Base-by-base conservation (phyloP, 306 rosid genomes). In the Dicorynia guianensis region DNA sequence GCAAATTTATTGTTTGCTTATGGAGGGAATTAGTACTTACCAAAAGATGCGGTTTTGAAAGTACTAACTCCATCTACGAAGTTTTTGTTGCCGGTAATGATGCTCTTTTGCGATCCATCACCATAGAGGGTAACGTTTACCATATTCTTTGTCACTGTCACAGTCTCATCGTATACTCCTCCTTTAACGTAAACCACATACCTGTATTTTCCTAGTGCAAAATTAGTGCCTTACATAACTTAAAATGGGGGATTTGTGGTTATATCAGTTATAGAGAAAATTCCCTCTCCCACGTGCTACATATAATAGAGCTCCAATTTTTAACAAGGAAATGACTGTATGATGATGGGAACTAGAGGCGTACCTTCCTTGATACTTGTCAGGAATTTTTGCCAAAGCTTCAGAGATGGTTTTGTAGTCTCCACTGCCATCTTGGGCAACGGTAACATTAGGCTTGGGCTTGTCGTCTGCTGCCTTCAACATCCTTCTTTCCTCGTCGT, bases 91-190 rank as follows among this genome's bases (percentile, higher is more conserved):
- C 99, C 98, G 5, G 94, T 87, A 81, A 95, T 80, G 60, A 92
- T 78, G 62, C 82, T 92, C 80, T 95, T 95, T 18, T 88, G 97
- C 7, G 99, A 90, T 44, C 99, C 98, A 34, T 95, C 99, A 43
- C 99, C 99, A 13, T 86, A 95, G 50, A 95, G 74, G 39, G 99
- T 95, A 39, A 95, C 57, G 38, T 92, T 87, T 39, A 40, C 64
- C 99, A 87, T 89, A 44, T 76, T 78, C 86, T 85, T 82, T 18
- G 93, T 84, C 14, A 95, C 35, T 1, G 34, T 76, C 67, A 95
- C 98, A 0, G 39, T 64, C 84, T 95, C 99, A 1, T 87, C 87
- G 25, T 95, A 95, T 1, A 78, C 11, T 80, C 99, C 98, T 86
- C 83, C 83, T 73, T 95, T 92, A 9, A 95, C 87, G 63, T 77